Evolutionary conservation across 1,139 yeast species (phyloP).

Genomic region (Magnusiomyces tetraspermus): DNA sequence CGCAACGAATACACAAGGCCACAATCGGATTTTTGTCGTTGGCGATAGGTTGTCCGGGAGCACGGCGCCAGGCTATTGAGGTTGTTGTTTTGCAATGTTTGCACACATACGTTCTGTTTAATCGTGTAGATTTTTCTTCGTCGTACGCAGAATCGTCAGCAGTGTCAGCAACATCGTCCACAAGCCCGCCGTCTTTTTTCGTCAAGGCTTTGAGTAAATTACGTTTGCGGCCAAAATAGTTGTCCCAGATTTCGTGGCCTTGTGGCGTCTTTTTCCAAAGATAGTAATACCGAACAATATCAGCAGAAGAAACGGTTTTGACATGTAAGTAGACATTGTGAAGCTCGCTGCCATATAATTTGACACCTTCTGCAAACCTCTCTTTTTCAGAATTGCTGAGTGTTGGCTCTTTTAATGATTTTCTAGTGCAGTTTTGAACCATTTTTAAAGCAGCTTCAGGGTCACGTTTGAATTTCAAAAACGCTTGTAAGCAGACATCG

Average conservation of each 20-base stretch:
- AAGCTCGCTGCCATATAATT: slow-evolving; percentile 67
- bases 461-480: slow-evolving; percentile 47
- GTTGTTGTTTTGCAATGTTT: slow-evolving; percentile 50
- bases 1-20: slow-evolving; percentile 80
- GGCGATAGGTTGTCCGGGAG: slow-evolving; percentile 51
- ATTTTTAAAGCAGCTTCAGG: slow-evolving; percentile 37
- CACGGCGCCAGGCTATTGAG: slow-evolving; percentile 59
- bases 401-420: slow-evolving; percentile 63
- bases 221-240: slow-evolving; percentile 60
- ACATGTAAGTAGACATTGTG: slow-evolving; percentile 65
- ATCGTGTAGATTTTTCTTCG: slow-evolving; percentile 36
- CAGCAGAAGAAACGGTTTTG: slow-evolving; percentile 57
- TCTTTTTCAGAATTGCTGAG: slow-evolving; percentile 53
- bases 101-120: slow-evolving; percentile 42
- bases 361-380: slow-evolving; percentile 68
- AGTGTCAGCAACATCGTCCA: slow-evolving; percentile 49
- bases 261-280: slow-evolving; percentile 79
- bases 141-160: slow-evolving; percentile 69
- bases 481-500: slow-evolving; percentile 55
- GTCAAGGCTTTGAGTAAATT: slow-evolving; percentile 36
- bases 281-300: slow-evolving; percentile 78
- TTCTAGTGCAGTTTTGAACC: slow-evolving; percentile 43
- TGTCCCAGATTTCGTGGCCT: slow-evolving; percentile 78
- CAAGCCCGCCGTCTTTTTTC: slow-evolving; percentile 23
- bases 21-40: slow-evolving; percentile 30